Evolutionary conservation across 305 asterid genomes (phyloP).

Genomic region (Withania somnifera): DNA sequence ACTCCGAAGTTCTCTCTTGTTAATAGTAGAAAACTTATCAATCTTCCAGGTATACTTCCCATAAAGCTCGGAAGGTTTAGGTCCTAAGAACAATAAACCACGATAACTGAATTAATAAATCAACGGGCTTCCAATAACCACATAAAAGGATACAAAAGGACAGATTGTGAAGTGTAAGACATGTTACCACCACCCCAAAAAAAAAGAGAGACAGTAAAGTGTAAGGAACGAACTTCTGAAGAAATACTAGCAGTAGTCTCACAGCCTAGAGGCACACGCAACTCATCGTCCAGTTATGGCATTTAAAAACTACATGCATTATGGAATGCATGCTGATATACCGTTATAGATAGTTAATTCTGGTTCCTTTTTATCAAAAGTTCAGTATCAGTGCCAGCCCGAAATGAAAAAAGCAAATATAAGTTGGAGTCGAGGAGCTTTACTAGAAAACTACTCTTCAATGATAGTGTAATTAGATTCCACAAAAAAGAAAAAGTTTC

Average conservation of each 20-base stretch:
- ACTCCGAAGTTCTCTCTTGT: constrained; percentile 91
- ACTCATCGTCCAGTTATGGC: neutral
- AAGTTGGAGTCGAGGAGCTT: neutral
- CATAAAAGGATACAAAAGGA: neutral
- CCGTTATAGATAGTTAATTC: neutral
- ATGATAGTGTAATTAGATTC: neutral
- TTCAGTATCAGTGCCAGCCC: neutral
- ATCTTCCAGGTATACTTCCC: constrained; percentile 93
- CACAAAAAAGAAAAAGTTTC: neutral
- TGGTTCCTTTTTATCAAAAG: neutral
- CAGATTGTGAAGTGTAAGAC: neutral
- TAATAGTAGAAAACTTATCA: constrained; percentile 72
- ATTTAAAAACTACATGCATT: neutral
- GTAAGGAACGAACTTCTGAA: neutral
- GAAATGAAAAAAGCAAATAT: neutral
- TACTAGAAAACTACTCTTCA: neutral
- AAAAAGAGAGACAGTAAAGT: neutral
- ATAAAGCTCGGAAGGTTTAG: constrained; percentile 71
- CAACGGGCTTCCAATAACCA: neutral
- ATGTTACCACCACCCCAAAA: no score
- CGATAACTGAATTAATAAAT: neutral
- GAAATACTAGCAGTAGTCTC: neutral
- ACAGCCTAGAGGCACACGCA: neutral
- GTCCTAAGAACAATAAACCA: constrained; percentile 40
- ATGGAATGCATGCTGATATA: neutral